phyloP scores from a whole-genome alignment of 495 filamentous ascomycete species.

The Glutinoglossum americanum region DNA sequence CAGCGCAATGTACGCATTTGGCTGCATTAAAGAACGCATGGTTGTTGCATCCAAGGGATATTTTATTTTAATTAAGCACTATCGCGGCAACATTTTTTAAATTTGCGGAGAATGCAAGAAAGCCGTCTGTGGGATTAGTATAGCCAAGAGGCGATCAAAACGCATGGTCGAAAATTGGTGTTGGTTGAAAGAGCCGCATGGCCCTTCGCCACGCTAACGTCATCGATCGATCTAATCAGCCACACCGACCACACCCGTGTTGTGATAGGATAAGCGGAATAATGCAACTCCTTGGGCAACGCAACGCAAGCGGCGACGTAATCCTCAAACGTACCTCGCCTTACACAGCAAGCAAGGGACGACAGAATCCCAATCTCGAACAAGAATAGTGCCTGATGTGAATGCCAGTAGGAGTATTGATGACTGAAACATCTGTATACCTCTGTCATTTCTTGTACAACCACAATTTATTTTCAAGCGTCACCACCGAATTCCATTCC shows the following conservation, averaged over 20 bases:
- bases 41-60: background rate
- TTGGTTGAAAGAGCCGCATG: background rate
- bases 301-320: constrained; percentile 1
- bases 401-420: background rate
- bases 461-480: background rate
- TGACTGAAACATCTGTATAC: too few species aligned
- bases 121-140: background rate
- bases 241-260: background rate
- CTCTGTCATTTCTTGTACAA: background rate
- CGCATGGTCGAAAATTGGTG: too few species aligned
- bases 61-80: background rate
- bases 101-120: background rate
- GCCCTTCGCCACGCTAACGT: background rate
- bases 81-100: background rate
- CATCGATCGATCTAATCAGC: background rate
- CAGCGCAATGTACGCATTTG: constrained; percentile 40
- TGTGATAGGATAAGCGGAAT: background rate
- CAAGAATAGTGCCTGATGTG: background rate
- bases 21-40: constrained; percentile 32
- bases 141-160: background rate
- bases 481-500: background rate
- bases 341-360: background rate
- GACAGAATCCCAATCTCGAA: background rate
- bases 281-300: background rate
- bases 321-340: background rate